A percentile compares a stretch with the other conserved stretches of the same genome.
phyloP scores from a whole-genome alignment of 2,329 filamentous ascomycete genomes.

The Pseudogymnoascus sp. region DNA sequence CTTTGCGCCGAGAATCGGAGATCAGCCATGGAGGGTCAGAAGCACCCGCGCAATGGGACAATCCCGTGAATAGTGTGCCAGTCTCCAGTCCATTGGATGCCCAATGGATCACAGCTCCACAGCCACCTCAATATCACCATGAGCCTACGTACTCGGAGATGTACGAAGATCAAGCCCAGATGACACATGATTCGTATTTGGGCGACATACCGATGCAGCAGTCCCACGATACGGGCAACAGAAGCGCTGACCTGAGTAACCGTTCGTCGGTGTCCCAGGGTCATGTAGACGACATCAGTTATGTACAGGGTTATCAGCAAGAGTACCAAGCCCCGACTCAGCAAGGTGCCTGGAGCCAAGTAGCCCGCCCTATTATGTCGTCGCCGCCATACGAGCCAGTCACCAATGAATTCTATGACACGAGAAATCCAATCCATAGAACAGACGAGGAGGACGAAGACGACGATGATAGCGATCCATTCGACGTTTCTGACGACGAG shows the following conservation, averaged over 20 bases:
- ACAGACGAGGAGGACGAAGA: neutral
- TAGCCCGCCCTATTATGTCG: neutral
- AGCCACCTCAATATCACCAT: neutral
- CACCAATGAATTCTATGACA: neutral
- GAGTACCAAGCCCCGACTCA: neutral
- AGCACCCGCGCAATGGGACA: neutral
- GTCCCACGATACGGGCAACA: neutral
- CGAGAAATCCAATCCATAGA: neutral
- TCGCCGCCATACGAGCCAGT: neutral
- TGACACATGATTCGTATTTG: neutral
- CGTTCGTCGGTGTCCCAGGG: neutral
- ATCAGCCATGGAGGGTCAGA: neutral
- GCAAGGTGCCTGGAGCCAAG: neutral
- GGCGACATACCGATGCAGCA: neutral
- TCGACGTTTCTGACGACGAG: conserved; percentile 53
- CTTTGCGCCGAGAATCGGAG: neutral
- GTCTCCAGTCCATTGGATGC: neutral
- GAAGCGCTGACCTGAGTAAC: neutral
- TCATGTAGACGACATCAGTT: neutral
- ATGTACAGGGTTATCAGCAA: neutral
- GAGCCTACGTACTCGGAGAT: neutral
- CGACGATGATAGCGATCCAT: conserved; percentile 31
- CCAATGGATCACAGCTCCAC: neutral
- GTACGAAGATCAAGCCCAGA: neutral
- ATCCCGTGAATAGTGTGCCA: neutral